Evolutionary conservation across 768 basidiomycete species (phyloP), one percentile per base, ranked within the genome.

Genomic region (Boletus tomentosulus): DNA sequence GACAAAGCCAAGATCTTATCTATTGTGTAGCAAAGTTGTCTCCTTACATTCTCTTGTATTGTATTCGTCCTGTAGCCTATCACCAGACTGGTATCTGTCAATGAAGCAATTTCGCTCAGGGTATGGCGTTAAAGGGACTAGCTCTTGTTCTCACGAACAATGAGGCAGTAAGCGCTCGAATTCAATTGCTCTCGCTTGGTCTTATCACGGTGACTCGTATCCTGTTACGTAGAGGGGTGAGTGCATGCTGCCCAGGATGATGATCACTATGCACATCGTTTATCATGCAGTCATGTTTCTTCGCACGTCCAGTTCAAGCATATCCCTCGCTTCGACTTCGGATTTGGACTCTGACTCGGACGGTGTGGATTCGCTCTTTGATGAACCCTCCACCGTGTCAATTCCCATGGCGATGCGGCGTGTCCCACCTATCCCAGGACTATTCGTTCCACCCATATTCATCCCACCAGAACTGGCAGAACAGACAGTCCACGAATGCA

Each of bases 391-490:
- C 27, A 46, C 54, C 25, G 16, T 43, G 3, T 49, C 55, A 6
- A 56, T 62, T 15, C 58, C 64, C 4, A 47, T 54, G 61, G 66
- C 71, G 46, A 53, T 54, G 31, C 73, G 75, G 22, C 67, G 61
- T 13, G 73, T 73, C 0, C 85, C 86, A 9, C 74, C 78, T 9
- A 86, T 89, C 44, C 79, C 78, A 1, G 88, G 88, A 0, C 76
- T 90, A 3, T 85, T 78, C 69, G 82, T 77, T 33, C 83, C 85
- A 4, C 65, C 76, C 6, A 53, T 83, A 15, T 68, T 70, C 8
- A 64, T 91, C 8, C 74, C 85, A 4, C 56, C 65, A 19, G 79
- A 79, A 37, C 68, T 87, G 10, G 80, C 82, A 4, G 71, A 81
- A 22, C 65, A 73, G 0, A 71, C 84, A 31, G 64, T 74, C 47